Evolutionary conservation across 2,329 filamentous ascomycete species (phyloP), one percentile per base, ranked within the genome.

Genomic region (Botrytis cinerea): DNA sequence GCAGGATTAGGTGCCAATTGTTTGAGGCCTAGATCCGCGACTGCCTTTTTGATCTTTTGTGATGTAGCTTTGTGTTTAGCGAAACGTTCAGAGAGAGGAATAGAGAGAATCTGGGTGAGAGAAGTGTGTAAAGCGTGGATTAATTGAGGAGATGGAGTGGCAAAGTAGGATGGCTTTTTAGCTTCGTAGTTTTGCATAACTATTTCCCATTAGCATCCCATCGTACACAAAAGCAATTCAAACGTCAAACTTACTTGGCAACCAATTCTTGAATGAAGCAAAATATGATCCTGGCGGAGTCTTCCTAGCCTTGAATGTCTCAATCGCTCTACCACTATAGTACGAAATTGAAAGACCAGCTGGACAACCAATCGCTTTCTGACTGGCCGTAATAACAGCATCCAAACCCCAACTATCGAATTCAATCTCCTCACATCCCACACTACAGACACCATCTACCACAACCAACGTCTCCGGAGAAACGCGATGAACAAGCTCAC

Each of bases 121-220:
- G 94, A 89, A 14, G 95, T 97, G 87, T 99, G 92, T 51, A 99
- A 89, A 66, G 96, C 96, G 83, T 93, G 95, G 78, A 99, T 87
- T 69, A 99, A 89, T 84, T 99, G 96, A 22, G 96, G 96, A 7
- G 95, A 94, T 0, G 96, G 96, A 1, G 96, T 99, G 54, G 96
- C 96, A 81, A 99, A 99, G 87, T 99, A 99, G 2, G 94, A 97
- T 54, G 96, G 90, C 86, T 98, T 99, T 86, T 95, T 94, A 76
- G 94, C 93, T 85, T 99, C 96, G 84, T 99, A 99, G 85, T 98
- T 98, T 85, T 96, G 91, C 95, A 99, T 98, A 83, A 99, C 92
- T 93, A 74, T 63, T 32, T 35, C 64, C 64, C 43, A 43, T 62
- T 60, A 69, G 66, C 12, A 32, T 32, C 66, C 73, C 71, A 74